phyloP scores from a whole-genome alignment of 2,329 filamentous ascomycete species.

The Didymella segeticola region DNA sequence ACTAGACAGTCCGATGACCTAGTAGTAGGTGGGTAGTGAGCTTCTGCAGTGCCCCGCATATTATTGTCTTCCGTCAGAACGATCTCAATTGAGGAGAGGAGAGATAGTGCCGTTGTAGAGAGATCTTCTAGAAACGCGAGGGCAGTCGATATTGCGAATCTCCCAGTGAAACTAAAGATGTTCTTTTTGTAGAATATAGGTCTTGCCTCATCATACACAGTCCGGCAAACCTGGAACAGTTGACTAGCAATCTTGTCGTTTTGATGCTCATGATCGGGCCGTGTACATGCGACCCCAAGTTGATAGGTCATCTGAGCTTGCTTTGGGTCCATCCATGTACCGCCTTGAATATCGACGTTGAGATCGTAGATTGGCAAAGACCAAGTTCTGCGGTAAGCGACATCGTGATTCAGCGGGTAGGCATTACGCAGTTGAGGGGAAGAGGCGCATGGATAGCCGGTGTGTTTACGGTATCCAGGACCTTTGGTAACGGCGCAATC shows the following conservation, averaged over 20 bases:
- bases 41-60: conserved; percentile 20
- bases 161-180: conserved; percentile 29
- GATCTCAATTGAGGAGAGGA: conserved; percentile 26
- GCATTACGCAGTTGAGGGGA: conserved; percentile 12
- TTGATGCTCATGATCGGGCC: neutral
- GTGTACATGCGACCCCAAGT: conserved; percentile 1
- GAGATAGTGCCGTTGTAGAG: conserved; percentile 18
- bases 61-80: conserved; percentile 28
- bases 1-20: conserved; percentile 26
- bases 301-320: conserved; percentile 32
- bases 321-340: conserved; percentile 17
- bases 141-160: conserved; percentile 32
- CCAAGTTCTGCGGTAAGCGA: conserved; percentile 24
- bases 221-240: conserved; percentile 28
- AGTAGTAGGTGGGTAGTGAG: conserved; percentile 22
- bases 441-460: conserved; percentile 8
- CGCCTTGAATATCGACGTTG: conserved; percentile 15
- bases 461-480: conserved; percentile 4
- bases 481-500: conserved; percentile 17
- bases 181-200: conserved; percentile 33
- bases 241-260: conserved; percentile 12
- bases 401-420: conserved; percentile 15
- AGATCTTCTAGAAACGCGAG: conserved; percentile 33
- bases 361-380: conserved; percentile 26
- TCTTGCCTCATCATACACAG: conserved; percentile 30